A percentile compares a stretch with the other conserved stretches of the same genome.
These are phyloP conservation scores for Lecanicillium sp. DNA, from an alignment of 2,329 filamentous ascomycete species.

Conservation along the genomic window DNA sequence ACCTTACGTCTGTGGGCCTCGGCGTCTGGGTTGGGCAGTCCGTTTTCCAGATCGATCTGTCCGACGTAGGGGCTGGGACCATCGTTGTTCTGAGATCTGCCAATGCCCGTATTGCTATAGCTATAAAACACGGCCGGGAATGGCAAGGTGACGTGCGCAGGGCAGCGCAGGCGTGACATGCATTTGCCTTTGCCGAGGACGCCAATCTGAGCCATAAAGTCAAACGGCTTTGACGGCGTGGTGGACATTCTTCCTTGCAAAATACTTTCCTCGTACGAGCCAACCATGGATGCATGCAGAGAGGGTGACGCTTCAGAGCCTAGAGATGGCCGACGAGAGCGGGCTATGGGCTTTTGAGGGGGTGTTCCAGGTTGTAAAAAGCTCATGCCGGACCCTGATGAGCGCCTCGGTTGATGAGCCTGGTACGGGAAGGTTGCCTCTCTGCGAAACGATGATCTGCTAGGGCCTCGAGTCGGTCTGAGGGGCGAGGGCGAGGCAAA, in stretches of 20 bases:
- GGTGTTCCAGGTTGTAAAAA: conserved; percentile 33
- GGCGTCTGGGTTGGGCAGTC: conserved; percentile 50
- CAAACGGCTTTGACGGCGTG: conserved; percentile 82
- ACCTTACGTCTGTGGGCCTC: conserved; percentile 49
- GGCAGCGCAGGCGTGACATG: conserved; percentile 77
- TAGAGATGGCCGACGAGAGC: conserved; percentile 62
- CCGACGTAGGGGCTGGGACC: conserved; percentile 95
- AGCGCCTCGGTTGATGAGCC: conserved; percentile 71
- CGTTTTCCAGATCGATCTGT: conserved; percentile 83
- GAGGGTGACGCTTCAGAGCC: conserved; percentile 69
- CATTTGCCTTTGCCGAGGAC: conserved; percentile 86
- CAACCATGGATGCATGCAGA: conserved; percentile 91
- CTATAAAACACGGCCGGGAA: conserved; percentile 97
- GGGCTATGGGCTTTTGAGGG: conserved; percentile 46
- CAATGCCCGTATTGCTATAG: conserved; percentile 64
- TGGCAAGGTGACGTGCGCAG: conserved; percentile 80
- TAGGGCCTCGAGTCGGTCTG: conserved; percentile 19
- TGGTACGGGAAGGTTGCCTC: conserved; percentile 63
- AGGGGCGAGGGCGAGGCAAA: conserved; percentile 33
- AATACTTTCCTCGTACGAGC: conserved; percentile 96
- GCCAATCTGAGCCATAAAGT: conserved; percentile 92
- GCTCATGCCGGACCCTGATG: conserved; percentile 56
- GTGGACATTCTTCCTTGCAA: conserved; percentile 94
- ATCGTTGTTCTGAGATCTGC: conserved; percentile 63
- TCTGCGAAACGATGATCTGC: conserved; percentile 41